Evolutionary conservation across 2,329 filamentous ascomycete species (phyloP).

Genomic region (Phialophora tarda): DNA sequence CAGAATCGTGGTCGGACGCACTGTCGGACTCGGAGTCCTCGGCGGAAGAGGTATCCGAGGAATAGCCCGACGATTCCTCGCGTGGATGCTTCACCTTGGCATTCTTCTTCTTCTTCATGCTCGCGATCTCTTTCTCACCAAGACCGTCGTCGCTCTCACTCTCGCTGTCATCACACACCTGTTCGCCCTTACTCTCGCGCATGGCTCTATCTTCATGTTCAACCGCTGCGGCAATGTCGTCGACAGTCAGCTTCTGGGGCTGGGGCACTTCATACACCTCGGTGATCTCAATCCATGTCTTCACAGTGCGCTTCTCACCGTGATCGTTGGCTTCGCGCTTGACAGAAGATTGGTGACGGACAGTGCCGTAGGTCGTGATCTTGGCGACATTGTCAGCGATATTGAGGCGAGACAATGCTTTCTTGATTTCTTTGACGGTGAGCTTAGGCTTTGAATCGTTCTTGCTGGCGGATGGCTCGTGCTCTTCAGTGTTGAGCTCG

Average conservation of each 20-base stretch:
- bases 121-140: background rate
- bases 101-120: background rate
- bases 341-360: slow-evolving; percentile 26
- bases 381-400: slow-evolving; percentile 26
- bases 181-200: background rate
- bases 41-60: background rate
- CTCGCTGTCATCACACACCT: background rate
- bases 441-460: background rate
- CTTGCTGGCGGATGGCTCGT: background rate
- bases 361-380: slow-evolving; percentile 17
- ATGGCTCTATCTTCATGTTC: slow-evolving; percentile 31
- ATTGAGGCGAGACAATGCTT: slow-evolving; percentile 16
- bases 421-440: background rate
- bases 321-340: slow-evolving; percentile 22
- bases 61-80: background rate
- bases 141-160: slow-evolving; percentile 2
- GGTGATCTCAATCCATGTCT: slow-evolving; percentile 32
- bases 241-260: slow-evolving; percentile 6
- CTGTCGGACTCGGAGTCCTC: background rate
- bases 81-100: background rate
- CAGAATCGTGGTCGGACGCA: background rate
- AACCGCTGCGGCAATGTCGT: slow-evolving; percentile 23
- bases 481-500: background rate
- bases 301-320: slow-evolving; percentile 31
- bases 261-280: slow-evolving; percentile 29